Percentiles rank a stretch among this genome's conserved stretches.
These are phyloP conservation scores for Neopestalotiopsis rosae DNA, from an alignment of 2,329 filamentous ascomycete genomes.

Conservation along the genomic window DNA sequence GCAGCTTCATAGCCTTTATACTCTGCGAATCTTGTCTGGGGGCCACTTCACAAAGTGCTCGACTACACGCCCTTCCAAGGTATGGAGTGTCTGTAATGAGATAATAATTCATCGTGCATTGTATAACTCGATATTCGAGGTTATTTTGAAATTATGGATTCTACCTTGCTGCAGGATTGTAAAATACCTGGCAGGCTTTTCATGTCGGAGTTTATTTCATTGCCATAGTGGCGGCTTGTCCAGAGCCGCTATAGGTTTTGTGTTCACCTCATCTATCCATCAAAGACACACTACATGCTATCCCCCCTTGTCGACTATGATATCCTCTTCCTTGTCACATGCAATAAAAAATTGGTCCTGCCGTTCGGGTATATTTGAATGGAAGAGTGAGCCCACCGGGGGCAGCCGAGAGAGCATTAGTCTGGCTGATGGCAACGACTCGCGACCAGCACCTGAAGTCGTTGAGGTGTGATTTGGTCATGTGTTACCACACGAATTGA, in stretches of 20 bases:
- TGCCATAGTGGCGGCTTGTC: not conserved
- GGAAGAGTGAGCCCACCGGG: conserved; percentile 27
- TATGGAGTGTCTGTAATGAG: too few species aligned
- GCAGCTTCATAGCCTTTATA: too few species aligned
- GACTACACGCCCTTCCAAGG: too few species aligned
- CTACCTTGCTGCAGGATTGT: too few species aligned
- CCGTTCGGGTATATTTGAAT: conserved; percentile 24
- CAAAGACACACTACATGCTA: not conserved
- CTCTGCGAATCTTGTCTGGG: too few species aligned
- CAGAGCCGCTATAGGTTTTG: not conserved
- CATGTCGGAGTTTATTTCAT: not conserved
- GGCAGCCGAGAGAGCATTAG: conserved; percentile 16
- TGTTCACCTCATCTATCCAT: too few species aligned
- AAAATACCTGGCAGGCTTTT: not conserved
- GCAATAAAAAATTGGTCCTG: conserved; percentile 24
- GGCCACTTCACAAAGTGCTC: too few species aligned
- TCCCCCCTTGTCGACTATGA: not conserved
- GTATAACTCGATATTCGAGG: too few species aligned
- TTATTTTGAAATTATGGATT: too few species aligned
- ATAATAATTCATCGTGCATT: too few species aligned
- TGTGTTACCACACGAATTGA: conserved; percentile 51
- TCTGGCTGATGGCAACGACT: not conserved
- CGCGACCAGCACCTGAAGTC: conserved; percentile 9
- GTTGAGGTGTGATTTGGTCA: not conserved
- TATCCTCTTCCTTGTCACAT: conserved; percentile 9